Evolutionary conservation across 1,284 basidiomycete species (phyloP).

Genomic region (Puccinia novopanici): DNA sequence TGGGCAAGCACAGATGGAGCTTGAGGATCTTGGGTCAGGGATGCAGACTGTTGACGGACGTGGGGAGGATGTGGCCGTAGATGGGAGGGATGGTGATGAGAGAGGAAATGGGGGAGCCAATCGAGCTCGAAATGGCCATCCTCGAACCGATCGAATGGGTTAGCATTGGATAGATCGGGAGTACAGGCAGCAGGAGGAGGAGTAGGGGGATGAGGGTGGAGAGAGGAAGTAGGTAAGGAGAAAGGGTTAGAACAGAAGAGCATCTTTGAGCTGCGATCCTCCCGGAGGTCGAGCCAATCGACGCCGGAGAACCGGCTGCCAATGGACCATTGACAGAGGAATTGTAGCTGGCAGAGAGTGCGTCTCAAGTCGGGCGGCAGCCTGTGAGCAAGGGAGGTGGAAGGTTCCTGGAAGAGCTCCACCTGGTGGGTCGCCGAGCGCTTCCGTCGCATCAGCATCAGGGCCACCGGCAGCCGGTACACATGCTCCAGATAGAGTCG

Average conservation of each 20-base stretch:
- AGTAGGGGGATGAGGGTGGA: slow-evolving; percentile 28
- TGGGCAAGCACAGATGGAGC: background rate
- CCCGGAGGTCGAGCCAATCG: slow-evolving; percentile 4
- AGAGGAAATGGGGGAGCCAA: background rate
- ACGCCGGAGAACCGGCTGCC: slow-evolving; percentile 16
- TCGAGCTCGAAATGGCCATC: background rate
- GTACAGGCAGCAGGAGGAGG: background rate
- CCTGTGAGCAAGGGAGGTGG: slow-evolving; percentile 59
- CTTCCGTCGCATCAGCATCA: background rate
- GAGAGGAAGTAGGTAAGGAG: background rate
- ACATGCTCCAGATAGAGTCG: slow-evolving; percentile 1
- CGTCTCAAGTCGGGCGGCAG: slow-evolving; percentile 66
- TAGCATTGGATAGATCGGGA: background rate
- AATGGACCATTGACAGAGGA: slow-evolving; percentile 55
- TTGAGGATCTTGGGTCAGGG: no score
- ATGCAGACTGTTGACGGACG: no score
- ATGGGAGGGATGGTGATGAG: no score
- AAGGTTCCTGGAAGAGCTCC: slow-evolving; percentile 52
- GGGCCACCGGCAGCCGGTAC: background rate
- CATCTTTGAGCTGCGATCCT: slow-evolving; percentile 21
- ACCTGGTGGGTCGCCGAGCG: background rate
- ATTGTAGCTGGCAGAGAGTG: slow-evolving; percentile 54
- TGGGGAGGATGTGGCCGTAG: no score
- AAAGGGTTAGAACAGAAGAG: slow-evolving; percentile 46
- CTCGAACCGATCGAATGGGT: slow-evolving; percentile 1